phyloP scores from a whole-genome alignment of 1,284 basidiomycete genomes.

The Ustilago hordei region DNA sequence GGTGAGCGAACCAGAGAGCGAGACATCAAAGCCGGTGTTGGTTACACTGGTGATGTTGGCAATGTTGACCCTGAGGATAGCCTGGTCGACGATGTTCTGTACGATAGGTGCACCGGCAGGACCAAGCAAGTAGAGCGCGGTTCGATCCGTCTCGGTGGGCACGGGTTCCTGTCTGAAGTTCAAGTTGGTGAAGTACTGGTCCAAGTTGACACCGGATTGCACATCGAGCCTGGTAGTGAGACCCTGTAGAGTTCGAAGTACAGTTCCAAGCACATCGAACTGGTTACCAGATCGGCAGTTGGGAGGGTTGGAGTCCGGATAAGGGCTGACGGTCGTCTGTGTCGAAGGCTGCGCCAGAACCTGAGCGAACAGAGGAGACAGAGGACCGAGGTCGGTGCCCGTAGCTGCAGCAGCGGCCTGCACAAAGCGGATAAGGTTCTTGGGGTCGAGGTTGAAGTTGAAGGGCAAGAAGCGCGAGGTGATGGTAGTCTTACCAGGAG shows the following conservation, averaged over 20 bases:
- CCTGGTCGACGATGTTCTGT: constrained; percentile 77
- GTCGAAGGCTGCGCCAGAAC: constrained; percentile 76
- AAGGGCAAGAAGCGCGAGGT: constrained; percentile 77
- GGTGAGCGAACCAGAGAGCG: constrained; percentile 64
- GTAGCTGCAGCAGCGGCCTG: constrained; percentile 74
- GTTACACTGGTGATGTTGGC: constrained; percentile 76
- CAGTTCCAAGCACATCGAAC: constrained; percentile 72
- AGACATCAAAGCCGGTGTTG: constrained; percentile 68
- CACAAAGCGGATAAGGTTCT: constrained; percentile 76
- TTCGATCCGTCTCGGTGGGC: constrained; percentile 77
- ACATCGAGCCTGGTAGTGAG: constrained; percentile 74
- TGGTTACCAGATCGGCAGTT: constrained; percentile 75
- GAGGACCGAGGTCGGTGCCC: constrained; percentile 77
- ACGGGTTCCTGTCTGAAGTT: constrained; percentile 77
- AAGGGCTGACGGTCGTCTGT: constrained; percentile 74
- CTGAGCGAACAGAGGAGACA: constrained; percentile 75
- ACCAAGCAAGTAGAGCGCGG: constrained; percentile 78
- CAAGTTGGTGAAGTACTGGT: constrained; percentile 73
- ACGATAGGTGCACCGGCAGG: constrained; percentile 75
- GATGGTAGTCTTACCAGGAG: constrained; percentile 75
- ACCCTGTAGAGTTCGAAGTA: constrained; percentile 76
- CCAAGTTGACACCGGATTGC: constrained; percentile 56
- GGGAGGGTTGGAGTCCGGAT: constrained; percentile 68
- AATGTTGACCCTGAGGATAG: constrained; percentile 74
- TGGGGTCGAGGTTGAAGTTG: constrained; percentile 77